Percentiles rank a stretch among this genome's conserved stretches.
Evolutionary conservation across 2,329 filamentous ascomycete genomes (phyloP).

Genomic region (Colletotrichum spinosum): DNA sequence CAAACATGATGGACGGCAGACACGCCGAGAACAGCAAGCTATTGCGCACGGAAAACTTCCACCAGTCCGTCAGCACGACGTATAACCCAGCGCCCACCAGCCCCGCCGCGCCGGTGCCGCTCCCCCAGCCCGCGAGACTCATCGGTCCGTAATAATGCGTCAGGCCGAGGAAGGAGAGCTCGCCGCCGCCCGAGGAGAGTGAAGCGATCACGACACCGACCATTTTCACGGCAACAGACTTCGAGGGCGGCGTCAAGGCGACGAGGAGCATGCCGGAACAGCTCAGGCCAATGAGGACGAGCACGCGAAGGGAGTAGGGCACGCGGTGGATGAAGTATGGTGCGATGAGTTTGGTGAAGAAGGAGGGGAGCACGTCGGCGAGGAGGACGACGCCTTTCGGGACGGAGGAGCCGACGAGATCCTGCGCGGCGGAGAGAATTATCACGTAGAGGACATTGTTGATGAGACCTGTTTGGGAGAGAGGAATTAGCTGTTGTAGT

Average conservation of each 20-base stretch:
- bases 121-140: conserved; percentile 91
- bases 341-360: conserved; percentile 86
- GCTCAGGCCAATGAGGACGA: conserved; percentile 80
- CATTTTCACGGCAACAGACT: conserved; percentile 80
- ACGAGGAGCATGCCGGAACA: conserved; percentile 90
- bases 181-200: conserved; percentile 86
- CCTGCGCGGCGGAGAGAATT: conserved; percentile 93
- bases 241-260: conserved; percentile 77
- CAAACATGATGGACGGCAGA: conserved; percentile 83
- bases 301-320: conserved; percentile 81
- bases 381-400: conserved; percentile 95
- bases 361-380: conserved; percentile 90
- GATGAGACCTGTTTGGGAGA: conserved; percentile 73
- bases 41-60: conserved; percentile 78
- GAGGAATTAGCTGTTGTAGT: conserved; percentile 1
- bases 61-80: conserved; percentile 83
- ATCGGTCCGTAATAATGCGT: conserved; percentile 93
- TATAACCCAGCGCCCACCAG: conserved; percentile 90
- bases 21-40: conserved; percentile 84
- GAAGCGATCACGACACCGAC: conserved; percentile 87
- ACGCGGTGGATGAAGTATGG: conserved; percentile 94
- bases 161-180: conserved; percentile 89
- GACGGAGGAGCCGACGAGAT: conserved; percentile 89
- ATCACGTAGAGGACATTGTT: conserved; percentile 99
- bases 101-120: conserved; percentile 90